Evolutionary conservation across 2,329 filamentous ascomycete genomes (phyloP), one percentile per base, ranked within the genome.

Genomic region (Tolypocladium paradoxum): DNA sequence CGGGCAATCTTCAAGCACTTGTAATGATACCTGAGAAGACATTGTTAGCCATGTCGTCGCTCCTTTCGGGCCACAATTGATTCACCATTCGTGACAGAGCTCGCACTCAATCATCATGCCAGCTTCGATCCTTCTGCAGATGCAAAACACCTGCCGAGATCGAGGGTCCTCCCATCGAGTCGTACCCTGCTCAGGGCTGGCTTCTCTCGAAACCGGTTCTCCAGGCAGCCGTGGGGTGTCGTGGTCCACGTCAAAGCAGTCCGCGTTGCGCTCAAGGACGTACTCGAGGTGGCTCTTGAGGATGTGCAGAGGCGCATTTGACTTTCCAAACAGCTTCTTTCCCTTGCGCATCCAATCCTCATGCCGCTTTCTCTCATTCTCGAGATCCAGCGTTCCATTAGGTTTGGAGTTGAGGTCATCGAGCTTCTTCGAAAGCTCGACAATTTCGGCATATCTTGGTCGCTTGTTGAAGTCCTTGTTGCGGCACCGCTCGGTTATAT

Each of bases 61-160:
- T 18, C 11, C 43, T 2, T 31, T 20, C 7, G 18, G 18, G 18
- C 27, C 4, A 29, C 2, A 18, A n/a, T n/a, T 18, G 9, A 75
- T 84, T 75, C 69, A 91, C 93, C 93, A 99, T 73, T 99, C 93
- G 64, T 96, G 92, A 70, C 93, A 99, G 38, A 96, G 77, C 67
- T 97, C 93, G 67, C 93, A 99, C 70, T 99, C 93, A 62, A 99
- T 97, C 93, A 99, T 99, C 87, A 97, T 95, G 50, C 93, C 93
- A 37, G 92, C 90, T 70, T 99, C 93, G 7, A 90, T 82, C 57
- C 85, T 89, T 55, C 93, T 84, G 71, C 93, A 99, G 60, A 99
- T 96, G 69, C 93, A 99, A 68, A 97, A 99, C 0, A 97, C 92
- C 65, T 97, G 91, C 36, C 81, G 71, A 53, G 78, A 78, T 34